Base-by-base conservation (phyloP, 192 early-diverging fungal genomes). In the Radiomyces spectabilis region DNA sequence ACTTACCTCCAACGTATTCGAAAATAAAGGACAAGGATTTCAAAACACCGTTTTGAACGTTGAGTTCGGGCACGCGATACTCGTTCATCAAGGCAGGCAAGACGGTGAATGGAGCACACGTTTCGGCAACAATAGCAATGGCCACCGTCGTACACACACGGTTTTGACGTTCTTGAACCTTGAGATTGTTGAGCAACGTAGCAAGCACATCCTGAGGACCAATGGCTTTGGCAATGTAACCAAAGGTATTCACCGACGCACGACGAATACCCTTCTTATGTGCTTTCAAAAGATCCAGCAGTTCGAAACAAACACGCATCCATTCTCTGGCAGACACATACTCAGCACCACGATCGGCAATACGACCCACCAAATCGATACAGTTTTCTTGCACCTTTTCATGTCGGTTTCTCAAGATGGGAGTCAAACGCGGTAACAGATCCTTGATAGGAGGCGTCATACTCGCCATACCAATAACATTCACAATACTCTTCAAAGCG, bases 371-470 rank as follows among this genome's bases (percentile, higher is more conserved):
- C n/a, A 99, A 66, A 73, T 98, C 92, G 53, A 97, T 82, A 66
- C 82, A 85, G 61, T 87, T 86, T 57, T 95, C 90, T 68, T 93
- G 93, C 32, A 95, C 93, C 58, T 93, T 92, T 64, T 95, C 94
- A 52, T 99, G 95, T 61, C 95, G 65, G 69, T 99, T 99, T 68
- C 95, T 92, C 33, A 99, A 71, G 56, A 99, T 99, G 5, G 97
- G 97, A n/a, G 97, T 97, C 34, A 97, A 71, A 12, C 97, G 83
- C 35, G 97, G 95, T 12, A 99, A 71, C 38, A 98, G 70, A 54
- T 99, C 97, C 69, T 91, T 97, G 66, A 98, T 96, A 26, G 97
- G 97, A 39, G 97, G 97, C 24, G 87, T 94, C 97, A 99, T 99
- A 48, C 83, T 90, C 32, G 87, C 77, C 92, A 98, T 95, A 55